Conservation (phyloP, 2,329 filamentous ascomycete genomes). For the Thielaviopsis ethacetica region DNA sequence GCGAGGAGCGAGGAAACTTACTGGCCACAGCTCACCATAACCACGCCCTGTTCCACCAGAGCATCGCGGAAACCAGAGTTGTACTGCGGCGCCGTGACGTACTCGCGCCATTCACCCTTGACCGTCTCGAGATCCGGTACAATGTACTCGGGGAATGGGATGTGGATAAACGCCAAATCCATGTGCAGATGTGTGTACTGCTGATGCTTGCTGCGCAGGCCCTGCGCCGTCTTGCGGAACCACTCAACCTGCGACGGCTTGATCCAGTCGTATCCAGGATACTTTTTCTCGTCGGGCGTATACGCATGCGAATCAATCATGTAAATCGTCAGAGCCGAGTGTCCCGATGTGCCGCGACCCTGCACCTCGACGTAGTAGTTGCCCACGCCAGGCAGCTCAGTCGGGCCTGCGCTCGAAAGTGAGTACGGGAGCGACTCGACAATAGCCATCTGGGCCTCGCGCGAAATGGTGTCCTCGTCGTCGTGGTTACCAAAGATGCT, state of each 20-base stretch:
- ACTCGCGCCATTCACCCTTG: constrained; percentile 59
- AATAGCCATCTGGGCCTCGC: constrained; percentile 66
- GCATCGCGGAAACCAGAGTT: constrained; percentile 91
- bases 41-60: constrained; percentile 67
- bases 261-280: constrained; percentile 92
- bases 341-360: constrained; percentile 59
- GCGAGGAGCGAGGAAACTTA: constrained; percentile 30
- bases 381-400: constrained; percentile 73
- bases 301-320: constrained; percentile 87
- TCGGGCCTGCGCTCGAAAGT: constrained; percentile 67
- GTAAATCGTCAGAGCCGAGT: constrained; percentile 89
- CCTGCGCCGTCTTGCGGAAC: constrained; percentile 67
- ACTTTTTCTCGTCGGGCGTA: constrained; percentile 74
- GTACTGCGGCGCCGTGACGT: constrained; percentile 71
- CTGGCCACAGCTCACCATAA: constrained; percentile 85
- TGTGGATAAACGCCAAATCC: constrained; percentile 94
- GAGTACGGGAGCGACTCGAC: constrained; percentile 81
- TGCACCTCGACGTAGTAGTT: constrained; percentile 91
- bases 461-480: constrained; percentile 69
- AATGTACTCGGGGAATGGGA: constrained; percentile 80
- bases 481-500: constrained; percentile 97
- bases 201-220: constrained; percentile 59
- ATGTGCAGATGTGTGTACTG: constrained; percentile 87
- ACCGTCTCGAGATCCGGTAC: constrained; percentile 37
- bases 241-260: constrained; percentile 88